These are phyloP conservation scores for Turnera subulata DNA, from an alignment of 345 rosid species.

Conservation along the genomic window DNA sequence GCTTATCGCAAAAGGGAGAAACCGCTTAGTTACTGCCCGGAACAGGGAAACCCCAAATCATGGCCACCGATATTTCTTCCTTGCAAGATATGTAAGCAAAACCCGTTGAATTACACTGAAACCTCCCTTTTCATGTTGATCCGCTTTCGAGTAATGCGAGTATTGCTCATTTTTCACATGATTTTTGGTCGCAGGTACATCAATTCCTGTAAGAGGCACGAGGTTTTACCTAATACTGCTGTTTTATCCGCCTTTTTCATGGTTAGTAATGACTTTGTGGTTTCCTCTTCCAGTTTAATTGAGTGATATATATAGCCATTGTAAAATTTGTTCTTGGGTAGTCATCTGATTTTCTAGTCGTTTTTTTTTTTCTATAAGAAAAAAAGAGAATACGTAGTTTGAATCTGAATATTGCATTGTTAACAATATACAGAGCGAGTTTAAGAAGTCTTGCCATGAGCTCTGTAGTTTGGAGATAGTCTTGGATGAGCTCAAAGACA, in stretches of 20 bases:
- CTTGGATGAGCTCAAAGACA: conserved; percentile 54
- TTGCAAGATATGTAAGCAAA: conserved; percentile 15
- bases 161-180: neutral
- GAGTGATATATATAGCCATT: neutral
- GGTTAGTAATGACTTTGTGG: too few species aligned
- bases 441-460: conserved; percentile 45
- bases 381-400: neutral
- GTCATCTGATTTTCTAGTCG: neutral
- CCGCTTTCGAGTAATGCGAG: neutral
- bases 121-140: neutral
- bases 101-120: too few species aligned
- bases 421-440: conserved; percentile 44
- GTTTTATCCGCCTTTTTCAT: conserved; percentile 55
- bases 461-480: conserved; percentile 50
- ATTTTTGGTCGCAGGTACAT: conserved; percentile 45
- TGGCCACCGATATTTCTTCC: conserved; percentile 10
- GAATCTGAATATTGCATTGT: conserved; percentile 14
- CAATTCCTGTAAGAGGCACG: conserved; percentile 57
- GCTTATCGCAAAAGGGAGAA: too few species aligned
- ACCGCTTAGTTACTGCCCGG: too few species aligned
- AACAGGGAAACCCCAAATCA: too few species aligned
- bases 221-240: conserved; percentile 44
- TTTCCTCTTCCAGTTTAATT: too few species aligned
- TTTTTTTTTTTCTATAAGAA: neutral
- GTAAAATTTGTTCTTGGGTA: neutral